Evolutionary conservation across 345 rosid genomes (phyloP).

Genomic region (Linum lewisii): DNA sequence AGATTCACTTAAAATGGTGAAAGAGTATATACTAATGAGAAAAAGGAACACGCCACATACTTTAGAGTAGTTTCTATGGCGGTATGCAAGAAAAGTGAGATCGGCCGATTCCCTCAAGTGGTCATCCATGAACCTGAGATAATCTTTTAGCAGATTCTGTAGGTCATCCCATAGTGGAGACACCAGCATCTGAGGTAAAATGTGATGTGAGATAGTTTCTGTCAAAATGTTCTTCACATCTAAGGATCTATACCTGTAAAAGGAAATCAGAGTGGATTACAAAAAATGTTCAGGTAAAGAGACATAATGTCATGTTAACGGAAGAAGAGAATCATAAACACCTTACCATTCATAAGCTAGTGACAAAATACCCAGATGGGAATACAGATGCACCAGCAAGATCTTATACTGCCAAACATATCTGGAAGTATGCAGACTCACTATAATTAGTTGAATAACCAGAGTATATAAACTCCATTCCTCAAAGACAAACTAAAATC

Average conservation of each 20-base stretch:
- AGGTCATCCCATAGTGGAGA: constrained; percentile 81
- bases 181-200: constrained; percentile 68
- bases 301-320: background rate
- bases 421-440: constrained; percentile 36
- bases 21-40: background rate
- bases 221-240: constrained; percentile 95
- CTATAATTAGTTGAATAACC: constrained; percentile 14
- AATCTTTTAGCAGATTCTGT: constrained; percentile 66
- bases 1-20: background rate
- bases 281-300: background rate
- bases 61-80: constrained; percentile 93
- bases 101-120: constrained; percentile 95
- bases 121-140: constrained; percentile 96
- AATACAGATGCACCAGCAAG: constrained; percentile 76
- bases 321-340: background rate
- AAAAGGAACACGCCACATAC: constrained; percentile 28
- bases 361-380: constrained; percentile 63
- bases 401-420: constrained; percentile 84
- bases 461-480: background rate
- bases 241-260: constrained; percentile 75
- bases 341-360: constrained; percentile 76
- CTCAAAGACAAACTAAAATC: background rate
- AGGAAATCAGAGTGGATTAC: background rate
- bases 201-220: constrained; percentile 85
- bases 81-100: constrained; percentile 93